Conservation (phyloP, 257 asterid species). For the Solanum bulbocastanum region DNA sequence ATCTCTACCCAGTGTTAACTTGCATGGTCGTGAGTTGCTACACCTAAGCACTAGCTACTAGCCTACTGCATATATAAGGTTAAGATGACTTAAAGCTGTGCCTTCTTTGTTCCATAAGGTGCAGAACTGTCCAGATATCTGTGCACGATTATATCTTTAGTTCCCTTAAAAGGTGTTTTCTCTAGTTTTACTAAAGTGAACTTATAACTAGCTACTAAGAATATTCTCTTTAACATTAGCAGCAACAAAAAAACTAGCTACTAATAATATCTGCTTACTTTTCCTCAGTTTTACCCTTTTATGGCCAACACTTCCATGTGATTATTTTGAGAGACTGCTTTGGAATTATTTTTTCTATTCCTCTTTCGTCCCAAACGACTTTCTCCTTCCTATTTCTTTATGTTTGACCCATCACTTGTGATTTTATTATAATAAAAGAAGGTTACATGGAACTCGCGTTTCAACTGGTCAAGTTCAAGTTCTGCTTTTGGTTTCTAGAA, state of each 20-base stretch:
- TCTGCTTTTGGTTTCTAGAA: background rate
- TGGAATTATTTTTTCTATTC: background rate
- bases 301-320: background rate
- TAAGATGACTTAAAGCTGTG: background rate
- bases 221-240: background rate
- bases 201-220: background rate
- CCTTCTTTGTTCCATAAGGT: background rate
- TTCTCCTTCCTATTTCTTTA: background rate
- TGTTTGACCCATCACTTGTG: background rate
- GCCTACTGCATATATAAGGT: background rate
- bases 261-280: background rate
- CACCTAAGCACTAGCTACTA: background rate
- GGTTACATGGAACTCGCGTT: background rate
- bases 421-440: background rate
- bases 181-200: background rate
- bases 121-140: background rate
- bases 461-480: background rate
- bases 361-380: background rate
- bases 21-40: background rate
- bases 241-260: background rate
- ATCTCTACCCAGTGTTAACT: background rate
- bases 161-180: background rate
- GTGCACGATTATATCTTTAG: background rate
- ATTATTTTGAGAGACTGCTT: background rate
- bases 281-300: background rate